Evolutionary conservation across 1,139 yeast genomes (phyloP).

Genomic region (Geotrichum aggregatum): DNA sequence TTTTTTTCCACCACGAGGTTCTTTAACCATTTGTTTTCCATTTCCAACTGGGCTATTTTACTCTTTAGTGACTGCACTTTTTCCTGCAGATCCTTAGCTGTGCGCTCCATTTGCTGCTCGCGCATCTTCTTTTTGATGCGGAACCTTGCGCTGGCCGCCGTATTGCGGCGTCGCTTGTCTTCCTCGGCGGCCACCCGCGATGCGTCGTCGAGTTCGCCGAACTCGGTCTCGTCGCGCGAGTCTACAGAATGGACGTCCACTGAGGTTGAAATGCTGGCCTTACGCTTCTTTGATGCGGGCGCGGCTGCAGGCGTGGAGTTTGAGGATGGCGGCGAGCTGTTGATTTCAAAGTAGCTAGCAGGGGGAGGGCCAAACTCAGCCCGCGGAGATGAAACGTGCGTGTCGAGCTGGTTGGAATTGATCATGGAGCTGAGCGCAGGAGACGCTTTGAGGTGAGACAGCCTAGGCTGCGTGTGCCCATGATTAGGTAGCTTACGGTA

Average conservation of each 20-base stretch:
- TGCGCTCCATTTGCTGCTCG: constrained; percentile 78
- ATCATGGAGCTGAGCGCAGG: constrained; percentile 20
- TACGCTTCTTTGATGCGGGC: constrained; percentile 8
- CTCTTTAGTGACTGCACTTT: constrained; percentile 57
- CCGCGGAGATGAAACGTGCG: background rate
- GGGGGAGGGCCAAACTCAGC: constrained; percentile 7
- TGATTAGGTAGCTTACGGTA: background rate
- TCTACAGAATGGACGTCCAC: background rate
- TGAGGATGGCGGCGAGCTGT: background rate
- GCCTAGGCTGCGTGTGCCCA: constrained; percentile 15
- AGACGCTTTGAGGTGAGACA: constrained; percentile 14
- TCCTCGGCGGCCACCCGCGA: constrained; percentile 42
- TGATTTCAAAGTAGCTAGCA: background rate
- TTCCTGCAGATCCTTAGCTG: constrained; percentile 59
- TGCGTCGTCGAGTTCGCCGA: constrained; percentile 11
- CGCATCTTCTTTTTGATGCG: constrained; percentile 75
- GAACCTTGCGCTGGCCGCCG: constrained; percentile 79
- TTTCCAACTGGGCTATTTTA: constrained; percentile 64
- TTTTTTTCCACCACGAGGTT: constrained; percentile 67
- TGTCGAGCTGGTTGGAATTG: constrained; percentile 5
- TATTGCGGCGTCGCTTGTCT: constrained; percentile 68
- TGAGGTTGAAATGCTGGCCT: background rate
- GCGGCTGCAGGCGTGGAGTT: background rate
- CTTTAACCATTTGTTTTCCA: constrained; percentile 77
- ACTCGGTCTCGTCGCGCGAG: background rate